Base-by-base conservation (phyloP, 1,284 basidiomycete genomes). In the Cutaneotrichosporon sp. region DNA sequence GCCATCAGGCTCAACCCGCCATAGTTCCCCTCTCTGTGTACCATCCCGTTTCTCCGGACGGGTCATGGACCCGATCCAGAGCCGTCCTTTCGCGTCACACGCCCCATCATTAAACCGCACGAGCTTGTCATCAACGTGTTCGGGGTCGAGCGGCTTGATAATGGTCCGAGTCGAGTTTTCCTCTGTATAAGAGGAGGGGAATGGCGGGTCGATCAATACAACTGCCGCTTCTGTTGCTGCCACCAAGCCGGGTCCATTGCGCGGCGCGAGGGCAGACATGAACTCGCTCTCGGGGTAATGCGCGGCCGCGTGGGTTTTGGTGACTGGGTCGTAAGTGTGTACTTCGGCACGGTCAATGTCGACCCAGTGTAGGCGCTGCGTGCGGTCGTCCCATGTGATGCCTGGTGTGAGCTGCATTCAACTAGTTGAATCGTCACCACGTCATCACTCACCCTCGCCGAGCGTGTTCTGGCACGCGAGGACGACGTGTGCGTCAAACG, bases 101-200 rank as follows among this genome's bases (percentile, higher is more conserved):
- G 73, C 75, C 18, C 79, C 80, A 69, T 81, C 80, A 58, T 81
- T 81, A 71, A 81, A 79, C 16, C 79, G 65, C 22, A 71, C 70
- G 11, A 62, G 61, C 30, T 69, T 65, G 31, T 67, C 57, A 10
- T 66, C 52, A 18, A 70, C 66, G 2, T 62, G 8, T 21, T 66
- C 66, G 26, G 64, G 42, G 32, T 67, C 26, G 18, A 76, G 58
- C 1, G 75, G 74, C 31, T 62, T 57, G 2, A 70, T 60, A 18
- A 76, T 53, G 9, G 62, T 67, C 34, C 30, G 36, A 21, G 14
- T n/a, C 21, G 32, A 26, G 14, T 55, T 26, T n/a, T 56, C 42
- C 60, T 50, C 26, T 26, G 30, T 22, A n/a, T 22, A 11, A 9
- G 22, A 16, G 4, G 32, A 16, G 2, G 40, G 38, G n/a, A 22